phyloP scores from a whole-genome alignment of 495 filamentous ascomycete species.

The Sordaria brevicollis region DNA sequence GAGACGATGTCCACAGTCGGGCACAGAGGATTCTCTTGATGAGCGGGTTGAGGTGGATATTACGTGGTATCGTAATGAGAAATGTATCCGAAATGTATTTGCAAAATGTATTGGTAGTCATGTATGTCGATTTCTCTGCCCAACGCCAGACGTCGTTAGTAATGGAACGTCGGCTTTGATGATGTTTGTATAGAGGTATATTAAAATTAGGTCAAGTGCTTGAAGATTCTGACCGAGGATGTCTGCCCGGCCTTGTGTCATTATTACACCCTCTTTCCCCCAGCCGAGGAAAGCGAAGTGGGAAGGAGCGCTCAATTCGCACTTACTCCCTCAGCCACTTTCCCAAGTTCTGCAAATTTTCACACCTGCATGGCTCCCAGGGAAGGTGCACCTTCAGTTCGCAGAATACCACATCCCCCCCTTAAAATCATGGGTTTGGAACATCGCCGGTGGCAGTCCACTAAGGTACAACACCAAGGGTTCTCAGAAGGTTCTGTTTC shows the following conservation, averaged over 20 bases:
- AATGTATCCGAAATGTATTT: background rate
- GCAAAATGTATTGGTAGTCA: background rate
- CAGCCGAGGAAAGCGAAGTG: background rate
- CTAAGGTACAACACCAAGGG: conserved; percentile 27
- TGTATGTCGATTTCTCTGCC: background rate
- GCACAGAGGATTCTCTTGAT: background rate
- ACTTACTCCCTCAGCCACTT: background rate
- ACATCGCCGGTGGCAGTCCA: background rate
- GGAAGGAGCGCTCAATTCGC: background rate
- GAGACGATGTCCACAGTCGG: background rate
- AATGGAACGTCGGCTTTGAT: background rate
- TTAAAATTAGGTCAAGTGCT: background rate
- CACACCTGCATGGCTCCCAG: background rate
- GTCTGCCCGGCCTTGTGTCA: background rate
- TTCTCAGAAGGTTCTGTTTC: conserved; percentile 51
- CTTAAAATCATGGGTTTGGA: no score
- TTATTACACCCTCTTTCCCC: background rate
- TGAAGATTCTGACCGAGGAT: background rate
- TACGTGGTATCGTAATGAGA: background rate
- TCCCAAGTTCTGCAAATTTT: background rate
- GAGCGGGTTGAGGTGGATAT: background rate
- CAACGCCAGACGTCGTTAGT: background rate
- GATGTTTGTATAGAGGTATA: background rate
- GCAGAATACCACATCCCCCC: no score
- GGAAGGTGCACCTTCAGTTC: background rate